These are phyloP conservation scores for Berberis thunbergii DNA, from an alignment of 164 flowering plant species.

Conservation along the genomic window DNA sequence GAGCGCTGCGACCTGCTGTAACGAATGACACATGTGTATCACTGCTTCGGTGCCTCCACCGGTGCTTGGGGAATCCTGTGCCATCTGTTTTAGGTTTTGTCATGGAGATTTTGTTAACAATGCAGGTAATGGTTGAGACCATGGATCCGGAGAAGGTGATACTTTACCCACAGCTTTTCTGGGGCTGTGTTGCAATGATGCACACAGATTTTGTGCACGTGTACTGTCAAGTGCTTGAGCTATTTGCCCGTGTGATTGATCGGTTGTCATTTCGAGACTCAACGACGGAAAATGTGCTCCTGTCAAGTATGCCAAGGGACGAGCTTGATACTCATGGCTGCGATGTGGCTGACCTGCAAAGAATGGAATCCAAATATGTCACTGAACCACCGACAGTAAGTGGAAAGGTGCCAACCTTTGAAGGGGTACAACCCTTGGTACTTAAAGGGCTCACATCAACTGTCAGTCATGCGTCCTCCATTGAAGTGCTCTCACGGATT, in stretches of 20 bases:
- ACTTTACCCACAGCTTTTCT: constrained; percentile 95
- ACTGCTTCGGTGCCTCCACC: constrained; percentile 87
- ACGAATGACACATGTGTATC: constrained; percentile 92
- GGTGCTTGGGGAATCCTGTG: constrained; percentile 85
- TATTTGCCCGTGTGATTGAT: constrained; percentile 86
- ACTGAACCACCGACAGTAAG: constrained; percentile 37
- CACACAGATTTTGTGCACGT: constrained; percentile 98
- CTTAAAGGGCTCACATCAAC: constrained; percentile 93
- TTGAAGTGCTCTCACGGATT: constrained; percentile 86
- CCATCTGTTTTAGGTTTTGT: constrained; percentile 86
- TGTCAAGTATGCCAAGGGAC: constrained; percentile 97
- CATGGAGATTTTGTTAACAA: constrained; percentile 87
- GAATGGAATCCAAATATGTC: constrained; percentile 49
- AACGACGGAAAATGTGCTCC: constrained; percentile 92
- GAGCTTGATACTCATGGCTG: constrained; percentile 48
- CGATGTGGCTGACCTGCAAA: constrained; percentile 39
- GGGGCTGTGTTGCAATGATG: constrained; percentile 99
- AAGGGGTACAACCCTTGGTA: constrained; percentile 97
- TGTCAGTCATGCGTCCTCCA: constrained; percentile 77
- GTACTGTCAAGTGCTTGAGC: constrained; percentile 93
- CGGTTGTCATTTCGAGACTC: constrained; percentile 80
- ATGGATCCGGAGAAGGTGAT: constrained; percentile 99
- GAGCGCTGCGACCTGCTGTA: constrained; percentile 84
- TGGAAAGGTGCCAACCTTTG: constrained; percentile 77
- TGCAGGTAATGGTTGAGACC: constrained; percentile 98